Evolutionary conservation across 345 rosid genomes (phyloP).

Genomic region (Hypericum perforatum): DNA sequence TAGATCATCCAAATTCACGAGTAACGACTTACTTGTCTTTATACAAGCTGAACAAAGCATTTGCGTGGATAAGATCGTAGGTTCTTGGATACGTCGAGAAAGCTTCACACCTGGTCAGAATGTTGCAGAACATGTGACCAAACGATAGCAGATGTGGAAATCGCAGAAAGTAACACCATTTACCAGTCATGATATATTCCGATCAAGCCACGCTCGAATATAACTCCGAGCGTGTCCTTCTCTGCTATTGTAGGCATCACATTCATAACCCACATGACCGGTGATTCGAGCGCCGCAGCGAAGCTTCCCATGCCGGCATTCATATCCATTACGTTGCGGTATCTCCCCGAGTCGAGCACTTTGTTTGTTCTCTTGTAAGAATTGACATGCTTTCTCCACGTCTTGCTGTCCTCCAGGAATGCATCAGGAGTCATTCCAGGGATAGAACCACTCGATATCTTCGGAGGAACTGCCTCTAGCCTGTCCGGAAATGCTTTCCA

Average conservation of each 20-base stretch:
- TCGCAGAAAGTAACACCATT: background rate
- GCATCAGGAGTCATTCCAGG: slow-evolving; percentile 9
- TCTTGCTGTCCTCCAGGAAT: slow-evolving; percentile 13
- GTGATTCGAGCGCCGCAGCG: slow-evolving; percentile 25
- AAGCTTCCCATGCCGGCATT: slow-evolving; percentile 28
- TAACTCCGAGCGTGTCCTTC: slow-evolving; percentile 20
- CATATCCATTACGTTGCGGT: slow-evolving; percentile 27
- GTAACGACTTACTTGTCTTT: slow-evolving; percentile 19
- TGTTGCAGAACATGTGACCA: background rate
- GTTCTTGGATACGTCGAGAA: slow-evolving; percentile 29
- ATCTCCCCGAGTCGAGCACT: slow-evolving; percentile 24
- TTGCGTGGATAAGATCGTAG: slow-evolving; percentile 27
- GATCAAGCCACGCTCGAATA: slow-evolving; percentile 26
- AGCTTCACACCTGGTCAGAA: slow-evolving; percentile 22
- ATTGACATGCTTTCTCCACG: slow-evolving; percentile 27
- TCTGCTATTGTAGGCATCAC: slow-evolving; percentile 26
- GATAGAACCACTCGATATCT: slow-evolving; percentile 20
- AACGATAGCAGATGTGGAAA: background rate
- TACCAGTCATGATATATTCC: slow-evolving; percentile 31
- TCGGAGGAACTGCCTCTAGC: slow-evolving; percentile 20
- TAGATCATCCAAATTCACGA: background rate
- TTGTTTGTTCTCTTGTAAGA: slow-evolving; percentile 21
- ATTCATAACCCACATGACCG: slow-evolving; percentile 26
- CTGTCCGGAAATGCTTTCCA: slow-evolving; percentile 26
- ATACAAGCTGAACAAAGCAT: slow-evolving; percentile 25